Percentiles rank a stretch among this genome's conserved stretches.
Conservation (phyloP, 257 asterid species). For the Solanum lycopersicoides region DNA sequence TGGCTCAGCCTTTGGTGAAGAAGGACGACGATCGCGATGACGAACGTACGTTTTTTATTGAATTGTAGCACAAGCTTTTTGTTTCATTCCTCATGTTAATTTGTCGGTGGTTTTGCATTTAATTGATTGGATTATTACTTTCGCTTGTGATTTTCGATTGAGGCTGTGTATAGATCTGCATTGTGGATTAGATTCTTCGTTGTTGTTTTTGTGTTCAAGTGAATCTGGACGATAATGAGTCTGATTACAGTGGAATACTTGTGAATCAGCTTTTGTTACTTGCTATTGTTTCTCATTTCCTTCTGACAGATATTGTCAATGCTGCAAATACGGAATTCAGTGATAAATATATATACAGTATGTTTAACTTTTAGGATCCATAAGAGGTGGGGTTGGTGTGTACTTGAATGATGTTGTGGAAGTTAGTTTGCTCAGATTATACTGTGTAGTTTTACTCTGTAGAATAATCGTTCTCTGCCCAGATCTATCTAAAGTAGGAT, state of each 20-base stretch:
- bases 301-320: background rate
- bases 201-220: background rate
- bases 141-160: background rate
- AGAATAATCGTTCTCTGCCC: background rate
- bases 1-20: conserved; percentile 45
- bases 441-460: background rate
- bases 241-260: background rate
- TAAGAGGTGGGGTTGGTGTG: background rate
- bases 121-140: conserved; percentile 3
- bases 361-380: background rate
- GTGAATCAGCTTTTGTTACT: background rate
- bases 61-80: conserved; percentile 2
- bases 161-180: conserved; percentile 18
- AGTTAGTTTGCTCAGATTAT: background rate
- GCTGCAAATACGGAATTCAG: background rate
- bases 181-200: background rate
- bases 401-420: background rate
- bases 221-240: background rate
- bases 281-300: background rate
- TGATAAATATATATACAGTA: background rate
- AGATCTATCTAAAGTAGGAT: conserved; percentile 2
- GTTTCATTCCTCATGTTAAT: background rate
- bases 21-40: conserved; percentile 54
- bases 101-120: background rate
- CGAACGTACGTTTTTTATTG: conserved; percentile 7